Evolutionary conservation across 2,329 filamentous ascomycete genomes (phyloP).

Genomic region (Aspergillus neotritici): DNA sequence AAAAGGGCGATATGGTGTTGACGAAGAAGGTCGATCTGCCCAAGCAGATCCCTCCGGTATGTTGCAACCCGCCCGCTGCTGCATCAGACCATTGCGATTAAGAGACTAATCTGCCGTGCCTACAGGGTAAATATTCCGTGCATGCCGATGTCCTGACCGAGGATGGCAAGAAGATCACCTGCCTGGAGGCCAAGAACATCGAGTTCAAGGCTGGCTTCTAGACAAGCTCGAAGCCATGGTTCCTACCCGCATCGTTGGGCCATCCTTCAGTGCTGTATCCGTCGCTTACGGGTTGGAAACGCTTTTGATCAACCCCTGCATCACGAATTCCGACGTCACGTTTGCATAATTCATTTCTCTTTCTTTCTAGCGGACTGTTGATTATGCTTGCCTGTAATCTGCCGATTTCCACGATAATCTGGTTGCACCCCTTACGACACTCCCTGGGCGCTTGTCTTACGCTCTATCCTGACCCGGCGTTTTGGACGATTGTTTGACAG

Average conservation of each 20-base stretch:
- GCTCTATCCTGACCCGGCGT: constrained; percentile 12
- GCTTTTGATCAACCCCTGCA: too few species aligned
- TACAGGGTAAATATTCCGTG: constrained; percentile 82
- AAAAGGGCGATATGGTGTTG: constrained; percentile 68
- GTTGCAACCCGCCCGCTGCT: constrained; percentile 36
- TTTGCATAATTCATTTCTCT: background rate
- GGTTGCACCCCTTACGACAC: background rate
- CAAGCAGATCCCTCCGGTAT: constrained; percentile 78
- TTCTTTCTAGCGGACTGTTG: constrained; percentile 6
- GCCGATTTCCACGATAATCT: background rate
- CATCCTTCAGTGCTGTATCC: too few species aligned
- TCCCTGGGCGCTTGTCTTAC: constrained; percentile 3
- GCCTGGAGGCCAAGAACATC: constrained; percentile 61
- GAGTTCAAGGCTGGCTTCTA: constrained; percentile 21
- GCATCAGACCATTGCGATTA: background rate
- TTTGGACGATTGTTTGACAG: constrained; percentile 1
- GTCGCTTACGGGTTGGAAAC: too few species aligned
- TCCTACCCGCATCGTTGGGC: background rate
- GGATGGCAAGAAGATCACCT: constrained; percentile 73
- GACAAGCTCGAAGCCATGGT: background rate
- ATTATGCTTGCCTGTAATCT: constrained; percentile 4
- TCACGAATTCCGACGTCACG: background rate
- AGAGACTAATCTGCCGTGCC: constrained; percentile 7
- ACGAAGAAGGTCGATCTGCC: constrained; percentile 81
- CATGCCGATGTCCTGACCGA: constrained; percentile 74